Percentiles rank a stretch among this genome's conserved stretches.
phyloP scores from a whole-genome alignment of 306 rosid species.

The Begonia loranthoides region DNA sequence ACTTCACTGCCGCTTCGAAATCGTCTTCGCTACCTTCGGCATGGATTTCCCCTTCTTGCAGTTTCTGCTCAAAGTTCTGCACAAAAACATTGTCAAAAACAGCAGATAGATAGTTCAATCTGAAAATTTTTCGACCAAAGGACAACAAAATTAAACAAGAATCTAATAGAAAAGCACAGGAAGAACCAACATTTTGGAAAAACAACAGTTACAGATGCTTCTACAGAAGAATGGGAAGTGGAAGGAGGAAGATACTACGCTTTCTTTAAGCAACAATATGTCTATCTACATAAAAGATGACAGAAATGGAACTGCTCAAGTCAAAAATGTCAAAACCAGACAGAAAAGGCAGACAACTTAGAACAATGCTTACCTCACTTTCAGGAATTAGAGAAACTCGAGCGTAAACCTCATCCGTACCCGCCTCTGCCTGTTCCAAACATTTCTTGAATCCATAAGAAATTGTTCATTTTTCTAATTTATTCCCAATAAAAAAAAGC shows the following conservation, averaged over 20 bases:
- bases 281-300: no score
- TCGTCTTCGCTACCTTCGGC: conserved; percentile 65
- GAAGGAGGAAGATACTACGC: no score
- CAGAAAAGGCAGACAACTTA: not conserved
- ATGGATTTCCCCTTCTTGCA: conserved; percentile 36
- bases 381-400: conserved; percentile 81
- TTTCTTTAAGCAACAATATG: no score
- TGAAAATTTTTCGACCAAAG: not conserved
- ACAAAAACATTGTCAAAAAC: conserved; percentile 9
- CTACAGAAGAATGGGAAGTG: no score
- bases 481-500: no score
- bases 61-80: conserved; percentile 43
- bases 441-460: not conserved
- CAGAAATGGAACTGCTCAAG: no score
- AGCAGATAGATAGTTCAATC: no score
- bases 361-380: conserved; percentile 53
- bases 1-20: conserved; percentile 44
- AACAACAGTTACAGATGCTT: no score
- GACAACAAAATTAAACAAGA: not conserved
- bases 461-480: no score
- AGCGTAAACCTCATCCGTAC: conserved; percentile 84
- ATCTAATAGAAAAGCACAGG: no score
- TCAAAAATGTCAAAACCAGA: no score
- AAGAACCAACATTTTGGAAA: no score
- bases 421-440: conserved; percentile 76